Evolutionary conservation across 768 basidiomycete genomes (phyloP).

Genomic region (Rubroboletus satanas): DNA sequence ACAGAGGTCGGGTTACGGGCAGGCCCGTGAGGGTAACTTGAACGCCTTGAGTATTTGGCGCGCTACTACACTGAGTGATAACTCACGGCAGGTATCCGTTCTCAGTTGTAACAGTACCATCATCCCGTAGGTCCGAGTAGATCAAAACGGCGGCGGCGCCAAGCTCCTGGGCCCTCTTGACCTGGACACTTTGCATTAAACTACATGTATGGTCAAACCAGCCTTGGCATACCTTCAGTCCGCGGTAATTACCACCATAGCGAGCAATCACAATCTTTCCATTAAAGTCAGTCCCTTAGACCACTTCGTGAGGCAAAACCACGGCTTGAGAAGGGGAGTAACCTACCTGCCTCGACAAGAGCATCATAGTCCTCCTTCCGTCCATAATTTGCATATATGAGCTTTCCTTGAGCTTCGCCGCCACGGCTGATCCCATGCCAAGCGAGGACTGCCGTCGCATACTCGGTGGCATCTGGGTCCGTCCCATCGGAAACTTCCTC

Average conservation of each 20-base stretch:
- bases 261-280: conserved; percentile 78
- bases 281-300: conserved; percentile 57
- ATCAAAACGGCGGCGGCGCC: conserved; percentile 80
- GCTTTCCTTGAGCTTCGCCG: conserved; percentile 61
- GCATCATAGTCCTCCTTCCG: conserved; percentile 59
- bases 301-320: not conserved
- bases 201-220: conserved; percentile 8
- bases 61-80: not conserved
- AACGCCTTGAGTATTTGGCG: not conserved
- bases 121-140: conserved; percentile 85
- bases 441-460: conserved; percentile 52
- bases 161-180: conserved; percentile 84
- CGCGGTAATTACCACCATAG: conserved; percentile 78
- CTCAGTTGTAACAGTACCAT: conserved; percentile 71
- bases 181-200: conserved; percentile 40
- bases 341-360: conserved; percentile 46
- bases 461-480: conserved; percentile 59
- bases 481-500: conserved; percentile 62
- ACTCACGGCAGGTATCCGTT: conserved; percentile 69
- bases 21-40: conserved; percentile 65
- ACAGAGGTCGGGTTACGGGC: conserved; percentile 83
- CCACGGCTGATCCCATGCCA: conserved; percentile 70
- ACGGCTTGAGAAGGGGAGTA: not conserved
- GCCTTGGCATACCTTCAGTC: conserved; percentile 66
- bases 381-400: conserved; percentile 59